Evolutionary conservation across 495 filamentous ascomycete genomes (phyloP), one percentile per base, ranked within the genome.

Genomic region (Hypoxylon lienhwacheense): DNA sequence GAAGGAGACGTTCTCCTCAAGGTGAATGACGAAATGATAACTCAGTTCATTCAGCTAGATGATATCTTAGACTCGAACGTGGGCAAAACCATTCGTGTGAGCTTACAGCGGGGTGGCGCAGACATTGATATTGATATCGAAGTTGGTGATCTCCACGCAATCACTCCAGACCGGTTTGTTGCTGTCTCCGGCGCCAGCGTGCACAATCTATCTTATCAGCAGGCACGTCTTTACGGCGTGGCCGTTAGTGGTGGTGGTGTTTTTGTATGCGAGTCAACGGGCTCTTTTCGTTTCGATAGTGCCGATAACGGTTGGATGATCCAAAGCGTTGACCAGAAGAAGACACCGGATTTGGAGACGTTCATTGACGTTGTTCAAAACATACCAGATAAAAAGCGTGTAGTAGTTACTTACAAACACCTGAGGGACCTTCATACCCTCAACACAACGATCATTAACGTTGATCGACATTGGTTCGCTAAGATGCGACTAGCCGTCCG

Each of bases 1-100:
- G 93, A 97, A 67, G 93, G 93, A 29, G 93, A 99, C 73, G 87
- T 99, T n/a, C 77, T 99, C 42, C 75, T 97, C 54, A 87, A 91
- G 69, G 90, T 97, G 55, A 96, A 99, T 70, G 91, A 86, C 45
- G 89, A 97, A 64, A 81, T 97, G 42, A 78, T 99, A 19, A 97
- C 93, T 1, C 88, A 95, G 66, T 97, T 99, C 64, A 83, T 95
- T 52, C 83, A 85, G 17, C 81, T 99, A n/a, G 95, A 97, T 66
- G 88, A 89, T 55, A 93, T 96, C 43, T 73, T 99, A 8, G 93
- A 99, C 68, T 87, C 88, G 4, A 91, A 78, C 59, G 93, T 99
- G 17, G 90, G 84, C 17, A 66, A 81, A 36, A 81, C 79, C 4
- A 79, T 97, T 56, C 81, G 77, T 55, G 68, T 99, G 6, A 74